Base-by-base conservation (phyloP, 108 stramenopile genomes). In the Fragilaria radians region DNA sequence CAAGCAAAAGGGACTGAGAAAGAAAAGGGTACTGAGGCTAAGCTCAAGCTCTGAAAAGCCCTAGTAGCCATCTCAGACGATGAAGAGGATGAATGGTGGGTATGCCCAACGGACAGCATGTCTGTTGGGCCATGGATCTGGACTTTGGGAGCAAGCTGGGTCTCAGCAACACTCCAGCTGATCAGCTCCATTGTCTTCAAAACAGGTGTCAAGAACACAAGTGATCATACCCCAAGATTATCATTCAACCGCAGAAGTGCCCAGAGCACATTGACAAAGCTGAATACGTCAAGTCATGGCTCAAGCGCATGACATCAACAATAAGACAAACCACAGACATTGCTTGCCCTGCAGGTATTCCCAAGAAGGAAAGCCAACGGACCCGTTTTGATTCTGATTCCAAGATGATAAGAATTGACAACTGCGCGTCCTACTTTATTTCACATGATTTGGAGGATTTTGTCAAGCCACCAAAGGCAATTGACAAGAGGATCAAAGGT, bases 341-440 rank as follows among this genome's bases (percentile, higher is more conserved):
- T 7, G 7, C 11, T 7, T 14, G 7, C 14, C 36, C 11, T 14
- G 36, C 7, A 42, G 14, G 14, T 14, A 7, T 11, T 7, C 36
- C 36, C 7, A 7, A 7, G 7, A 42, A 42, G 36, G 36, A 42
- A 42, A 42, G 14, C 11, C 36, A 42, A 42, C 18, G 11, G 1
- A 1, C 33, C 1, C 30, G 55, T 23, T 57, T 33, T 24, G 55
- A 57, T 28, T 34, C 55, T 1, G 55, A 57, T 7, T 57, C 55
- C 18, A 27, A 27, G 22, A 19, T 4, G 1, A 57, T 57, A 2
- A 1, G 28, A 1, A 27, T 57, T 1, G 55, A 57, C 32, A 57
- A 57, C 34, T 36, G 33, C 24, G 31, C 55, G 9, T 32, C 55
- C 1, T 2, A 27, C 3, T 23, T 19, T 1, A 57, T 57, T 36